These are phyloP conservation scores for Vitis amurensis DNA, from an alignment of 164 flowering plant species.

Conservation along the genomic window DNA sequence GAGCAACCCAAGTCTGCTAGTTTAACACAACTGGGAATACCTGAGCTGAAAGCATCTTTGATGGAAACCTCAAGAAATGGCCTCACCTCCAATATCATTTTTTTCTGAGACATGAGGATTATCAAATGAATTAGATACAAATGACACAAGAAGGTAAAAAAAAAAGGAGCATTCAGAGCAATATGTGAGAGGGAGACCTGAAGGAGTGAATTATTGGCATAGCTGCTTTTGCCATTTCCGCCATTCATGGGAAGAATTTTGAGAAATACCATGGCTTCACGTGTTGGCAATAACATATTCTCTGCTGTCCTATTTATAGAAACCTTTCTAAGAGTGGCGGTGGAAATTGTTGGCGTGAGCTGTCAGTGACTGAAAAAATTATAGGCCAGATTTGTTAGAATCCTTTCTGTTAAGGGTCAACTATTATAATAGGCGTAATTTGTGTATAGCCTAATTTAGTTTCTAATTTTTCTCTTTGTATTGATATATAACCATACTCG, in stretches of 20 bases:
- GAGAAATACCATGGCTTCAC: constrained; percentile 1
- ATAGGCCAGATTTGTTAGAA: no score
- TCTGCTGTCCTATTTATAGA: background rate
- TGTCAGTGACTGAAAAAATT: no score
- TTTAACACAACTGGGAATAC: background rate
- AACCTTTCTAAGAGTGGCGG: no score
- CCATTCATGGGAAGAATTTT: constrained; percentile 16
- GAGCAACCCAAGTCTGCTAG: constrained; percentile 14
- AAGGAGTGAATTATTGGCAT: constrained; percentile 14
- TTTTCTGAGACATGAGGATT: background rate
- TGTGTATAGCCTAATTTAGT: no score
- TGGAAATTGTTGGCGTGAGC: no score
- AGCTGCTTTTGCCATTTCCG: constrained; percentile 11
- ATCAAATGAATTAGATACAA: background rate
- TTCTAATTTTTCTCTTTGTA: no score
- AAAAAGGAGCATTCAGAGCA: background rate
- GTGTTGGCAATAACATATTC: background rate
- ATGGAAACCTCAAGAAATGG: constrained; percentile 1
- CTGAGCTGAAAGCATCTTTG: background rate
- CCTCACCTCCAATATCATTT: constrained; percentile 2
- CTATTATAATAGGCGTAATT: no score
- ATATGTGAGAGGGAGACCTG: background rate
- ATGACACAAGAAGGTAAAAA: no score
- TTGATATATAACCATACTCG: no score
- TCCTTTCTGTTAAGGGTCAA: no score